Evolutionary conservation across 345 rosid species (phyloP).

Genomic region (Cardamine chenopodiifolia): DNA sequence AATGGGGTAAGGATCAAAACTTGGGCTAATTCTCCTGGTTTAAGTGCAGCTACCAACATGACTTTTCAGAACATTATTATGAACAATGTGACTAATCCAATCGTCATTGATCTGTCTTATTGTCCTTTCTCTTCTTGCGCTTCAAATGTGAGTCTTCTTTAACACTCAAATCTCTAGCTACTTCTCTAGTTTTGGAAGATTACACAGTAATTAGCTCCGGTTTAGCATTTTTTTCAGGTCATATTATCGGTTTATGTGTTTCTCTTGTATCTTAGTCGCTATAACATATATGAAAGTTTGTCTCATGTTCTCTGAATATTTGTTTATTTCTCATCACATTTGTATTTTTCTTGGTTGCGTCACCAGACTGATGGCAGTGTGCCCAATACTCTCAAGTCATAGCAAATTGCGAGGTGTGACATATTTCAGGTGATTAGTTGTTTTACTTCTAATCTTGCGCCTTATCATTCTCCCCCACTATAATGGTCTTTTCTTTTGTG

Average conservation of each 20-base stretch:
- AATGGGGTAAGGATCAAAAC: conserved; percentile 70
- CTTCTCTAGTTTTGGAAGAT: background rate
- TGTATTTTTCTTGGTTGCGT: too few relatives aligned
- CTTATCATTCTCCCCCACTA: too few relatives aligned
- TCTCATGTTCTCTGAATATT: too few relatives aligned
- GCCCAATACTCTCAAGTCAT: too few relatives aligned
- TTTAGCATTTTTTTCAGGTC: background rate
- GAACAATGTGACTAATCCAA: conserved; percentile 59
- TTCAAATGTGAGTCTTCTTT: conserved; percentile 42
- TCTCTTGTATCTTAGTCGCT: too few relatives aligned
- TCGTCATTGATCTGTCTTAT: conserved; percentile 60
- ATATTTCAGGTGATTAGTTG: too few relatives aligned
- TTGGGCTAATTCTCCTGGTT: conserved; percentile 60
- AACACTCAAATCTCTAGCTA: background rate
- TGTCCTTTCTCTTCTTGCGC: conserved; percentile 56
- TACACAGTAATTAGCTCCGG: background rate
- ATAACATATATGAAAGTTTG: too few relatives aligned
- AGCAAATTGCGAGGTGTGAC: too few relatives aligned
- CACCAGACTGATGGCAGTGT: too few relatives aligned
- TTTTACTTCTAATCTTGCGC: too few relatives aligned
- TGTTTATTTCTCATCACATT: too few relatives aligned
- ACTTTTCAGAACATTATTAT: conserved; percentile 57
- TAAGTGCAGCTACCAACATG: conserved; percentile 62
- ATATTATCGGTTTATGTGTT: background rate
- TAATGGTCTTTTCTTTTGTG: too few relatives aligned